phyloP scores from a whole-genome alignment of 352 stramenopile genomes.

The Phytophthora colocasiae region DNA sequence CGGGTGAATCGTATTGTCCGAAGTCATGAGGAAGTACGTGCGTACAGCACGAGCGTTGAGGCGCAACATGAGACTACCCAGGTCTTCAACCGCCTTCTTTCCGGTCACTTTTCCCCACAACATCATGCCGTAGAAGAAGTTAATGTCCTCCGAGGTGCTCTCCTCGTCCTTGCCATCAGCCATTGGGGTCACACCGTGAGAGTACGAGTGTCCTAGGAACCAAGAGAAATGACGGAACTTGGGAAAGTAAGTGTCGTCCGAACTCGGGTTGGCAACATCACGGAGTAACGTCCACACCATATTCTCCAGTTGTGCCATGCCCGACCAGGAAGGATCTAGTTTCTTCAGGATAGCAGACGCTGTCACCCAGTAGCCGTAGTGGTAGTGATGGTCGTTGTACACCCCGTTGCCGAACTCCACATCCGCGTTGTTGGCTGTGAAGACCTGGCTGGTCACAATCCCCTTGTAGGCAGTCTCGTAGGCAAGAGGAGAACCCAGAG shows the following conservation, averaged over 20 bases:
- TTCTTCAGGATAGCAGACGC: slow-evolving; percentile 74
- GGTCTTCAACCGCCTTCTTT: slow-evolving; percentile 66
- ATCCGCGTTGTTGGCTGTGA: slow-evolving; percentile 61
- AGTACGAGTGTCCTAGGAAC: slow-evolving; percentile 81
- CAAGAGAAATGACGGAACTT: slow-evolving; percentile 84
- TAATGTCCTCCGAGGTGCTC: slow-evolving; percentile 80
- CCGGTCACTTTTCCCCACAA: slow-evolving; percentile 70
- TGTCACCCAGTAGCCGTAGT: slow-evolving; percentile 85
- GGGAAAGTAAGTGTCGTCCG: slow-evolving; percentile 63
- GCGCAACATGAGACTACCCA: slow-evolving; percentile 79
- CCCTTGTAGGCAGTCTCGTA: slow-evolving; percentile 82
- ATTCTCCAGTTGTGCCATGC: slow-evolving; percentile 63
- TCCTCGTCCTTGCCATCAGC: slow-evolving; percentile 82
- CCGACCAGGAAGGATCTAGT: slow-evolving; percentile 64
- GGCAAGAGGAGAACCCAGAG: slow-evolving; percentile 56
- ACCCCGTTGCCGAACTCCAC: slow-evolving; percentile 83
- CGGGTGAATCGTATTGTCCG: slow-evolving; percentile 71
- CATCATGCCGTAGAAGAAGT: slow-evolving; percentile 86
- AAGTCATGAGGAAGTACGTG: slow-evolving; percentile 84
- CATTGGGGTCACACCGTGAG: slow-evolving; percentile 71
- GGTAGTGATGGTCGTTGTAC: slow-evolving; percentile 89
- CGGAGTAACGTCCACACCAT: slow-evolving; percentile 77
- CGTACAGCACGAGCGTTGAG: slow-evolving; percentile 68
- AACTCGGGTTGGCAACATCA: slow-evolving; percentile 76
- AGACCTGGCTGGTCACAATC: slow-evolving; percentile 59